Conservation (phyloP, 768 basidiomycete species). For the Russula emetica region DNA sequence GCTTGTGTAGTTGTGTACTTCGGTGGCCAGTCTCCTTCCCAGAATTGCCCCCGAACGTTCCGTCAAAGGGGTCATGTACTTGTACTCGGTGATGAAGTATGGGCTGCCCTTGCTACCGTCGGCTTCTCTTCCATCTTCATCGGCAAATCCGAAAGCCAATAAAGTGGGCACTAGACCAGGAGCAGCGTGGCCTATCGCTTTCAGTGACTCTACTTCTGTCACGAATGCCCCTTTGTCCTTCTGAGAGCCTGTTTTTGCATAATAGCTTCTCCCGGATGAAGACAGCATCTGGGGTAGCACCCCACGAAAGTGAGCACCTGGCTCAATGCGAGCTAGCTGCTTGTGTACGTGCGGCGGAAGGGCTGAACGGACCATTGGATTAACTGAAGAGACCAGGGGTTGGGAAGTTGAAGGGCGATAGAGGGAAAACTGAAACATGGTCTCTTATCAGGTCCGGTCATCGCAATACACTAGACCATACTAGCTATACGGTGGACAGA, state of each 20-base stretch:
- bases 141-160: conserved; percentile 44
- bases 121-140: conserved; percentile 30
- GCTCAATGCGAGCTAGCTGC: conserved; percentile 48
- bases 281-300: conserved; percentile 50
- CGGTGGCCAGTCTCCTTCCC: conserved; percentile 59
- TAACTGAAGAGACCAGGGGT: not conserved
- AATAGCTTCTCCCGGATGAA: conserved; percentile 56
- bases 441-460: not conserved
- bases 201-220: conserved; percentile 68
- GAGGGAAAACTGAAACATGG: not conserved
- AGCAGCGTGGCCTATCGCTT: conserved; percentile 55
- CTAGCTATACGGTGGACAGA: no score
- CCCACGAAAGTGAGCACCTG: conserved; percentile 45
- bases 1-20: conserved; percentile 58
- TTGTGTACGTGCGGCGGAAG: conserved; percentile 38
- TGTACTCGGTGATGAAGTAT: conserved; percentile 74
- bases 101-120: conserved; percentile 41
- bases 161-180: conserved; percentile 64
- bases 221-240: conserved; percentile 57
- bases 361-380: conserved; percentile 15
- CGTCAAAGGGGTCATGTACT: conserved; percentile 49
- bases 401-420: not conserved
- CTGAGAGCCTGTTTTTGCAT: conserved; percentile 53
- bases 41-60: conserved; percentile 45
- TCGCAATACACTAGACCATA: not conserved